Conservation (phyloP, 177 flowering plant species). For the Vitis hybrid region DNA sequence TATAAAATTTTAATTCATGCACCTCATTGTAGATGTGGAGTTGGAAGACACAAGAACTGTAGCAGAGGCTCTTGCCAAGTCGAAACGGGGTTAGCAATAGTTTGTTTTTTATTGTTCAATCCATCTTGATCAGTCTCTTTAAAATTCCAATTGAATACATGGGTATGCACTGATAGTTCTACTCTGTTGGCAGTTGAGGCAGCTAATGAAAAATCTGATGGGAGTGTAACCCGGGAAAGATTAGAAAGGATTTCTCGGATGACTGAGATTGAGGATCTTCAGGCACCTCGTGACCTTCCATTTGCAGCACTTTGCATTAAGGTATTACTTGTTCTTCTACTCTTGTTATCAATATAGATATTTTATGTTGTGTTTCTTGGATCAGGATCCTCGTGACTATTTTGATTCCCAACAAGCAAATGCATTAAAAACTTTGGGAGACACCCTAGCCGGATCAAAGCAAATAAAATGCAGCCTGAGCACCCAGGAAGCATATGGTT, state of each 20-base stretch:
- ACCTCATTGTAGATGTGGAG: slow-evolving; percentile 54
- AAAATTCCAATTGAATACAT: not conserved
- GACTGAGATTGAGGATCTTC: slow-evolving; percentile 93
- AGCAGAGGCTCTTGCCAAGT: slow-evolving; percentile 85
- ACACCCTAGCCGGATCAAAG: slow-evolving; percentile 37
- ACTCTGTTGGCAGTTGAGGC: slow-evolving; percentile 38
- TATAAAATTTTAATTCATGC: slow-evolving; percentile 1
- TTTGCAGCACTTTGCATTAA: slow-evolving; percentile 87
- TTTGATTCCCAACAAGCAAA: slow-evolving; percentile 96
- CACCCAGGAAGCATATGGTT: slow-evolving; percentile 63
- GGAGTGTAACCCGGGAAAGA: slow-evolving; percentile 39
- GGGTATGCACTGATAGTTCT: not conserved
- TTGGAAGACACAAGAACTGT: slow-evolving; percentile 71
- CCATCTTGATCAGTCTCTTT: slow-evolving; percentile 1
- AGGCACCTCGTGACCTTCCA: slow-evolving; percentile 63
- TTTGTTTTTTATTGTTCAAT: slow-evolving; percentile 5
- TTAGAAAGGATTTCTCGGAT: slow-evolving; percentile 48
- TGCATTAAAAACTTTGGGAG: slow-evolving; percentile 66
- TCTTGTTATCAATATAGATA: not conserved
- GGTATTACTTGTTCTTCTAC: slow-evolving; percentile 36
- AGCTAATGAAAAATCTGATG: slow-evolving; percentile 51
- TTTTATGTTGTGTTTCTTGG: slow-evolving; percentile 8
- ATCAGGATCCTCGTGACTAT: slow-evolving; percentile 95
- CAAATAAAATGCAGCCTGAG: slow-evolving; percentile 47
- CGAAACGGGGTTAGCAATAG: slow-evolving; percentile 61